A percentile compares a stretch with the other conserved stretches of the same genome.
These are phyloP conservation scores for Cryptococcus amylolentus DNA, from an alignment of 1,284 basidiomycete genomes.

Conservation along the genomic window DNA sequence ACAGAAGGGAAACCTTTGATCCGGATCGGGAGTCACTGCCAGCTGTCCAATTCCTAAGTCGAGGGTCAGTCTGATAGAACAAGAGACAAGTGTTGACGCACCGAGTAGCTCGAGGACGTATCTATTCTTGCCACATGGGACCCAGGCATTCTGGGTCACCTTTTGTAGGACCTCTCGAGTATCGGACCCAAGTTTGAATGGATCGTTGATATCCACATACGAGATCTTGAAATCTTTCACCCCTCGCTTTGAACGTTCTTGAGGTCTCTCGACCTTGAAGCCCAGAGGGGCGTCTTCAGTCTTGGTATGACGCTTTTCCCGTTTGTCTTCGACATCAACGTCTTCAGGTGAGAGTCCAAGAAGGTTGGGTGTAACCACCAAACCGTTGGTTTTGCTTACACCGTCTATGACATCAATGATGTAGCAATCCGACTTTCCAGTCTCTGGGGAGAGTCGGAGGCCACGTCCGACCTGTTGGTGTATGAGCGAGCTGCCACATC, in stretches of 20 bases:
- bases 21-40: background rate
- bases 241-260: background rate
- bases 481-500: background rate
- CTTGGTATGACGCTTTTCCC: background rate
- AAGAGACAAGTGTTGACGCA: conserved; percentile 5
- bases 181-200: conserved; percentile 54
- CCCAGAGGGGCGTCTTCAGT: background rate
- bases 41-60: background rate
- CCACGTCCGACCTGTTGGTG: conserved; percentile 76
- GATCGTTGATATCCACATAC: conserved; percentile 76
- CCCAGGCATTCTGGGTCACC: conserved; percentile 53
- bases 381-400: conserved; percentile 62
- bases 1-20: background rate
- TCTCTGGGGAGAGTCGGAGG: conserved; percentile 75
- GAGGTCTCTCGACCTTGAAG: background rate
- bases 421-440: conserved; percentile 78
- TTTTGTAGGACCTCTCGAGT: conserved; percentile 54
- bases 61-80: too few species aligned
- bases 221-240: background rate
- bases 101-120: conserved; percentile 77
- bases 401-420: conserved; percentile 91
- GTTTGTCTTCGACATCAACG: conserved; percentile 50
- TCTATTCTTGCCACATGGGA: conserved; percentile 68
- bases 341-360: conserved; percentile 74
- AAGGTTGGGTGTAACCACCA: conserved; percentile 77